Evolutionary conservation across 192 early-diverging fungal species (phyloP), one percentile per base, ranked within the genome.

Genomic region (Backusella liffmaniae): DNA sequence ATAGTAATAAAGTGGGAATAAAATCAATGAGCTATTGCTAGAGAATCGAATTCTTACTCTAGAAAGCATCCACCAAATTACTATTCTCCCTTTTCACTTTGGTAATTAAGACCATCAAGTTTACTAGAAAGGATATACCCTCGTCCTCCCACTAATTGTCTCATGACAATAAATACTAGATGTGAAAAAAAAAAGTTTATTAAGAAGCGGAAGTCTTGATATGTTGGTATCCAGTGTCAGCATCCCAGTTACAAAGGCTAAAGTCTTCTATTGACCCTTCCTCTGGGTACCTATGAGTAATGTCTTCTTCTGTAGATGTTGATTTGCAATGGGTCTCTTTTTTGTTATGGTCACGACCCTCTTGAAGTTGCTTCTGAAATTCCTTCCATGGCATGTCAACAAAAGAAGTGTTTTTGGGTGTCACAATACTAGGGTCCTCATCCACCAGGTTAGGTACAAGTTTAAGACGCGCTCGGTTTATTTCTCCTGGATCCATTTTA

Each of bases 351-450:
- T 21, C 36, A 23, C 35, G 35, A 0, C 9, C 26, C 0, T 21
- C 18, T 21, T 23, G 35, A 62, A 62, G 56, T 29, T 62, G 56
- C 7, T 62, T 62, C 21, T 62, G 23, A 62, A 72, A 44, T 3
- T 73, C 72, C 3, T 51, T 59, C 76, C 76, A 76, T n/a, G 76
- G 39, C 9, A 42, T 26, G 32, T 76, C 76, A 16, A 18, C 37
- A 46, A 70, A 76, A 62, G 68, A 56, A 39, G 76, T 71, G 21
- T 76, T 76, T 36, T 51, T 56, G 21, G 76, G 76, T 16, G 76
- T 76, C 8, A 70, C 69, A 21, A 71, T 76, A 7, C 49, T 71
- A 23, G 76, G 76, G 36, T 76, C 76, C 23, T 76, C 76, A 44
- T 69, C 51, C 6, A 76, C 66, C 12, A 76, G 36, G 51, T 76